Conservation (phyloP, 75 land plant genomes). For the Picea sitchensis region DNA sequence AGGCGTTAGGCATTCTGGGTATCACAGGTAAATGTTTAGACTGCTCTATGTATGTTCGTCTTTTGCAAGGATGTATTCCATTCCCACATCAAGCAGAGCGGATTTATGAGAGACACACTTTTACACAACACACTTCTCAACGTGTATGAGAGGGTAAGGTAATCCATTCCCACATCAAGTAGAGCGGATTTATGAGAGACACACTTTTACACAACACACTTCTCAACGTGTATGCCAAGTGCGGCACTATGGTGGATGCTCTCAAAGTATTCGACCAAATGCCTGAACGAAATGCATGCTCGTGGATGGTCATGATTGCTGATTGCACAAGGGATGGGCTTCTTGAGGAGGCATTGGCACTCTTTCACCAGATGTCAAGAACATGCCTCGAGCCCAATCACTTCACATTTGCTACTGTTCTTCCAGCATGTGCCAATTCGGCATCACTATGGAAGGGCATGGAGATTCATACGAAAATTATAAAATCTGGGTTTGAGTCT, state of each 20-base stretch:
- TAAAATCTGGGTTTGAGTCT: neutral
- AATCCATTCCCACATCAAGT: too few species aligned
- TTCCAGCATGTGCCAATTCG: neutral
- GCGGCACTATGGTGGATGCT: neutral
- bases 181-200: too few species aligned
- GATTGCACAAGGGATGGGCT: too few species aligned
- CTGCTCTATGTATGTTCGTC: neutral
- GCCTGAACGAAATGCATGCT: neutral
- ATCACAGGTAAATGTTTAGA: neutral
- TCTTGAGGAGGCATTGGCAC: neutral
- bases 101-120: neutral
- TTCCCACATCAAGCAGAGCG: neutral
- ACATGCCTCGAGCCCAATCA: neutral
- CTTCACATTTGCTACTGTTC: neutral
- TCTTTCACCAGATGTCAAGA: neutral
- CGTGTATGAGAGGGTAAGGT: too few species aligned
- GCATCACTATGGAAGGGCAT: neutral
- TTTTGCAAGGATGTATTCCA: slow-evolving; percentile 1
- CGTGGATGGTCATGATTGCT: neutral
- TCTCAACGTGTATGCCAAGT: slow-evolving; percentile 5
- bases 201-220: slow-evolving; percentile 5
- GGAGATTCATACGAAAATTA: neutral
- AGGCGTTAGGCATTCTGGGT: neutral
- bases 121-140: too few species aligned
- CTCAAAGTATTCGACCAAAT: slow-evolving; percentile 3